phyloP scores from a whole-genome alignment of 2,329 filamentous ascomycete genomes.

The Pyrenochaeta sp. region DNA sequence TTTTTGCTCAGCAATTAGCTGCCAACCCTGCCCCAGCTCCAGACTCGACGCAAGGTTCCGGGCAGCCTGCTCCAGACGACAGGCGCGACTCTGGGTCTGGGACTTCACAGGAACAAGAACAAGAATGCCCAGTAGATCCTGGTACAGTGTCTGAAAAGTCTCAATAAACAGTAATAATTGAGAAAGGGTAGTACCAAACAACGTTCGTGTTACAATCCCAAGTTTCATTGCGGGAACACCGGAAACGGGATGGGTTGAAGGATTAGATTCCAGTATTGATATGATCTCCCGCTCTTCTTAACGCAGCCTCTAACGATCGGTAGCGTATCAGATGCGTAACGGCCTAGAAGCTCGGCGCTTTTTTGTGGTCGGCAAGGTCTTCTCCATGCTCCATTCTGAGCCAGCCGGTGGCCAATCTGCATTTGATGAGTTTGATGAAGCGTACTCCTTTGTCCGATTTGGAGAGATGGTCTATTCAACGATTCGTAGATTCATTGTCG shows the following conservation, averaged over 20 bases:
- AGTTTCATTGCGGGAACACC: slow-evolving; percentile 7
- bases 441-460: slow-evolving; percentile 21
- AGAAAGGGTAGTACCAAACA: not conserved
- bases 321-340: slow-evolving; percentile 30
- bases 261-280: slow-evolving; percentile 10
- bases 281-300: not conserved
- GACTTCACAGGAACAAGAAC: too few species aligned
- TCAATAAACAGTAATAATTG: too few species aligned
- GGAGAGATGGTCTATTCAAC: slow-evolving; percentile 21
- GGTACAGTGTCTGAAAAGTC: not conserved
- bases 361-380: slow-evolving; percentile 27
- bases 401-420: slow-evolving; percentile 8
- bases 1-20: not conserved
- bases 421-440: not conserved
- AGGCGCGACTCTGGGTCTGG: not conserved
- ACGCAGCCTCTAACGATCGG: not conserved
- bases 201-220: not conserved
- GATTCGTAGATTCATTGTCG: slow-evolving; percentile 38
- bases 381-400: slow-evolving; percentile 31
- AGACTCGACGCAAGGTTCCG: too few species aligned
- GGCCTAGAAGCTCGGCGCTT: slow-evolving; percentile 17
- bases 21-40: too few species aligned
- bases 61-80: too few species aligned
- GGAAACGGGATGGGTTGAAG: slow-evolving; percentile 9
- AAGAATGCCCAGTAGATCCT: not conserved